phyloP scores from a whole-genome alignment of 2,329 filamentous ascomycete genomes.

The Alternaria solani region DNA sequence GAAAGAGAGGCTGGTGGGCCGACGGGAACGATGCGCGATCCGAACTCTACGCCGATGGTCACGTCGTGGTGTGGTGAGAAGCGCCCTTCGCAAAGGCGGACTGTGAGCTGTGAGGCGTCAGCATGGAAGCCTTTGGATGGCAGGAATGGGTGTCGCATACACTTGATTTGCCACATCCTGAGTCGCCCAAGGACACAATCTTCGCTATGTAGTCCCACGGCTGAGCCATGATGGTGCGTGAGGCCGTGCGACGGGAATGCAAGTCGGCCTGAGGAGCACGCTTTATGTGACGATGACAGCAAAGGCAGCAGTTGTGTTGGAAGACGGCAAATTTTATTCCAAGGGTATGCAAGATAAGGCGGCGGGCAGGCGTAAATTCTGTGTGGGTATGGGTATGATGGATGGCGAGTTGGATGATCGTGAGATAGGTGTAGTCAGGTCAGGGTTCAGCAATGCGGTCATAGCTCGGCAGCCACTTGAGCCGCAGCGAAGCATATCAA shows the following conservation, averaged over 20 bases:
- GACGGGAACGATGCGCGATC: constrained; percentile 89
- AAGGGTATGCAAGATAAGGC: background rate
- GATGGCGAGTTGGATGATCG: constrained; percentile 13
- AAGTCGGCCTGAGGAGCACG: background rate
- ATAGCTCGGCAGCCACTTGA: constrained; percentile 24
- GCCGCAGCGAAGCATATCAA: background rate
- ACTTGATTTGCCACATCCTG: constrained; percentile 91
- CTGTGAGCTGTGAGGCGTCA: constrained; percentile 70
- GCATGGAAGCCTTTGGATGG: background rate
- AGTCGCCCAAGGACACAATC: constrained; percentile 96
- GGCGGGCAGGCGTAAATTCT: background rate
- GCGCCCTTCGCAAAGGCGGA: constrained; percentile 94
- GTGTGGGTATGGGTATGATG: constrained; percentile 4
- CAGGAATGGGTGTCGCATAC: constrained; percentile 45
- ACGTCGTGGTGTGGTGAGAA: constrained; percentile 96
- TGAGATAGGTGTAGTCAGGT: constrained; percentile 11
- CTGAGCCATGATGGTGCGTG: constrained; percentile 56
- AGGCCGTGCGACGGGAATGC: constrained; percentile 12
- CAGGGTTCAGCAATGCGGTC: constrained; percentile 26
- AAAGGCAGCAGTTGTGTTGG: background rate
- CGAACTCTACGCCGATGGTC: constrained; percentile 96
- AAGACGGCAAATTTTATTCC: background rate
- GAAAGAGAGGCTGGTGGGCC: constrained; percentile 77
- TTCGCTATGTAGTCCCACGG: constrained; percentile 99
- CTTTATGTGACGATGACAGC: background rate